A percentile compares a stretch with the other conserved stretches of the same genome.
Evolutionary conservation across 169 alveolate species (phyloP).

Genomic region (Eimeria maxima): DNA sequence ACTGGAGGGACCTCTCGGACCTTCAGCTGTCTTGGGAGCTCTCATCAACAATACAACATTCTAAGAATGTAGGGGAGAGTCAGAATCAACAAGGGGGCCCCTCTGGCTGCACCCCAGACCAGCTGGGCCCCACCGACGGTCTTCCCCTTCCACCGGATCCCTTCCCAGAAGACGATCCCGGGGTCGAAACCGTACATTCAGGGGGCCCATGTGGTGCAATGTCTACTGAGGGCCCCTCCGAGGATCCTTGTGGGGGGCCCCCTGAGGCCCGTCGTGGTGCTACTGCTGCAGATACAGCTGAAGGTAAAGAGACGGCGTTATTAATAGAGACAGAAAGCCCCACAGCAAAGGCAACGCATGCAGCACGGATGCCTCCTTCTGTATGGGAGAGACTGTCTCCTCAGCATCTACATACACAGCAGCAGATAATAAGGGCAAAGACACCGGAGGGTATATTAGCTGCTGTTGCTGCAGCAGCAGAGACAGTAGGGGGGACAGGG

Average conservation of each 20-base stretch:
- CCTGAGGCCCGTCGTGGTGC: too few relatives aligned
- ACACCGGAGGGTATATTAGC: constrained; percentile 39
- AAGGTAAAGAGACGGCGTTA: not conserved
- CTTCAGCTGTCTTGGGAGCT: not conserved
- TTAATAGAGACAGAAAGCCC: constrained; percentile 60
- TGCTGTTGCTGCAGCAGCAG: constrained; percentile 52
- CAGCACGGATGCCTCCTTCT: constrained; percentile 48
- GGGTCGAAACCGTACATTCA: not conserved
- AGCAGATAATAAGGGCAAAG: constrained; percentile 60
- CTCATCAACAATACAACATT: not conserved
- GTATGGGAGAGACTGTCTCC: constrained; percentile 71
- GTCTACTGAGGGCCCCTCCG: not conserved
- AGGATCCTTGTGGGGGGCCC: not conserved
- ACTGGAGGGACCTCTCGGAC: constrained; percentile 30
- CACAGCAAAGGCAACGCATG: constrained; percentile 25
- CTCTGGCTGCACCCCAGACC: not conserved
- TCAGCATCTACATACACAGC: constrained; percentile 79
- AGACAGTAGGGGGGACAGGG: constrained; percentile 47
- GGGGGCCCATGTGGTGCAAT: not conserved
- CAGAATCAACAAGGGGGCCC: not conserved
- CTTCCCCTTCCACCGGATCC: constrained; percentile 1
- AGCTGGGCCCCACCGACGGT: not conserved
- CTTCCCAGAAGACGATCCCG: not conserved
- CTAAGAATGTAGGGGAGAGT: not conserved
- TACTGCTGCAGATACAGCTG: not conserved